Conservation (phyloP, 371 early-diverging fungal genomes). For the Apophysomyces sp. region DNA sequence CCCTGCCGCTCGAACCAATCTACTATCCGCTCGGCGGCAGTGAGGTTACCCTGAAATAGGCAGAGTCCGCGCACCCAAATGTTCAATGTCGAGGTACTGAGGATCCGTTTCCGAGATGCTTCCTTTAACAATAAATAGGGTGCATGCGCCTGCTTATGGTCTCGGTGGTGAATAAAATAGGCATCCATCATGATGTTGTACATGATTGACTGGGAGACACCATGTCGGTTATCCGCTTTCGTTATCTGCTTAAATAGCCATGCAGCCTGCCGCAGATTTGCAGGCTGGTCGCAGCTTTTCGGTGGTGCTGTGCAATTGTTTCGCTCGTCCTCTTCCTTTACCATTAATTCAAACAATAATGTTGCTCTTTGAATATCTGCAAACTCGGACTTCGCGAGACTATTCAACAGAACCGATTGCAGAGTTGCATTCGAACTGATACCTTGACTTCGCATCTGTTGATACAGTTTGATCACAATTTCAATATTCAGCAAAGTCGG, state of each 20-base stretch:
- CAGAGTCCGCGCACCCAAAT: slow-evolving; percentile 42
- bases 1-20: slow-evolving; percentile 13
- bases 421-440: slow-evolving; percentile 21
- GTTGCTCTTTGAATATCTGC: slow-evolving; percentile 4
- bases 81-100: slow-evolving; percentile 32
- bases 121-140: slow-evolving; percentile 23
- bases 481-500: slow-evolving; percentile 9
- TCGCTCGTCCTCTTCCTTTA: slow-evolving; percentile 14
- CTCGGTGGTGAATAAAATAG: slow-evolving; percentile 33
- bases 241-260: not conserved
- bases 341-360: slow-evolving; percentile 18
- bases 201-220: slow-evolving; percentile 12
- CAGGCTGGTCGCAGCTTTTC: not conserved
- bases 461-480: slow-evolving; percentile 18
- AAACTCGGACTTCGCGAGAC: slow-evolving; percentile 17
- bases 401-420: slow-evolving; percentile 32
- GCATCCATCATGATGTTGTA: slow-evolving; percentile 50
- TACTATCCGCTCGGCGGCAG: slow-evolving; percentile 29
- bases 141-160: slow-evolving; percentile 10
- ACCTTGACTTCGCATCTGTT: slow-evolving; percentile 15
- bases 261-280: not conserved
- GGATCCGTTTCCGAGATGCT: slow-evolving; percentile 19
- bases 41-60: slow-evolving; percentile 27
- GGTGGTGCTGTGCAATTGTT: not conserved
- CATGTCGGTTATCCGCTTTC: slow-evolving; percentile 3